Evolutionary conservation across 2,329 filamentous ascomycete genomes (phyloP), one percentile per base, ranked within the genome.

Genomic region (Exophiala bonariae): DNA sequence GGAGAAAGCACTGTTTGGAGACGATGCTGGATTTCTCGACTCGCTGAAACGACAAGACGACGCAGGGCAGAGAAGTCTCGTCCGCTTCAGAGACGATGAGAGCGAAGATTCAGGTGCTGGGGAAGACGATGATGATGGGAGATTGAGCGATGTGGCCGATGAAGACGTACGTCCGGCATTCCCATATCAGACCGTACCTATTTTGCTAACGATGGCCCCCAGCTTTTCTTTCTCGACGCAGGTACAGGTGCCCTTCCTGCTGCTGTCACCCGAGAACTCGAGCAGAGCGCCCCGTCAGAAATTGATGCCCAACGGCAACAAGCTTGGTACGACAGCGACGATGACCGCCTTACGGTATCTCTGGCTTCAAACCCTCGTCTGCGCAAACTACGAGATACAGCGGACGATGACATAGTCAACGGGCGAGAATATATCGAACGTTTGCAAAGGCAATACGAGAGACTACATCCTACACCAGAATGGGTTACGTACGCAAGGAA

Each of bases 281-380:
- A 67, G 36, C 64, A 65, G 3, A 67, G 69, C 28, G 63, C 64
- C 56, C n/a, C 63, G 61, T 9, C 16, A n/a, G 33, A 49, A n/a
- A 10, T 9, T 13, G 23, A 28, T 14, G 13, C 17, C 5, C 16
- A 14, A 4, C 30, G 36, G 63, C 67, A 17, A 70, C 77, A 85
- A 2, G 87, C 83, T 1, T 99, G 93, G 93, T 83, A 91, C 58
- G 93, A 99, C 65, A 97, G 91, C 67, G 93, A 99, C 61, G 93
- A 99, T 63, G 93, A 97, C 63, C 81, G 88, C 44, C 73, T 96
- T 53, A 81, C 83, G 5, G 79, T 99, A 39, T 97, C 92, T 11
- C 77, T 99, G 31, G 86, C 89, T 3, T 80, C 82, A 19, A 83
- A 85, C 35, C 80, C 83, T 38, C 80, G 87, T 55, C 67, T 96